Evolutionary conservation across 179 eudicot genomes (phyloP).

Genomic region (Dionaea muscipula): DNA sequence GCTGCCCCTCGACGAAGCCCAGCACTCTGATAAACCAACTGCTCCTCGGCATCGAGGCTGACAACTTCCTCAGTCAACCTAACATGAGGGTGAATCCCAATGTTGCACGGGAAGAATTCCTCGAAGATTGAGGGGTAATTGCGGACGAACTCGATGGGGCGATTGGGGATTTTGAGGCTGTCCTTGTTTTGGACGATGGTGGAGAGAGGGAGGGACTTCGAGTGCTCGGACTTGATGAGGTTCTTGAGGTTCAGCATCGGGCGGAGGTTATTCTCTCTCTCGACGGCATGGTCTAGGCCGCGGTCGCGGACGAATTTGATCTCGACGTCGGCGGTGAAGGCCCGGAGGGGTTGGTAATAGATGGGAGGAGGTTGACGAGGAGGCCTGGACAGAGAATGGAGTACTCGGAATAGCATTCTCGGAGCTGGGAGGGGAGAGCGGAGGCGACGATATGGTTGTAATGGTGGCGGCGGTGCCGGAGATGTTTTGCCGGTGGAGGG

Average conservation of each 20-base stretch:
- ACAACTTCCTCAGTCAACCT: slow-evolving; percentile 40
- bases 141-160: slow-evolving; percentile 69
- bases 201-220: slow-evolving; percentile 51
- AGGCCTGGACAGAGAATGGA: not conserved
- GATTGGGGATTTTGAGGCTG: slow-evolving; percentile 34
- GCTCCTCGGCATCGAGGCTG: slow-evolving; percentile 44
- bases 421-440: not conserved
- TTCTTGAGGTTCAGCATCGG: slow-evolving; percentile 42
- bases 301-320: slow-evolving; percentile 61
- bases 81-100: slow-evolving; percentile 52
- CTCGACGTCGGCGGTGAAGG: slow-evolving; percentile 37
- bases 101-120: slow-evolving; percentile 38
- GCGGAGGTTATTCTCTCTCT: slow-evolving; percentile 49
- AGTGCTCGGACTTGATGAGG: slow-evolving; percentile 47
- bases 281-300: slow-evolving; percentile 54
- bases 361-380: slow-evolving; percentile 12
- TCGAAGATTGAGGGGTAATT: slow-evolving; percentile 50
- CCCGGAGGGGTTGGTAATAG: slow-evolving; percentile 26
- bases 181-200: slow-evolving; percentile 32
- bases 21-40: slow-evolving; percentile 35
- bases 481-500: too few relatives aligned
- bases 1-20: slow-evolving; percentile 34
- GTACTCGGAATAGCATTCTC: not conserved
- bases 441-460: too few relatives aligned
- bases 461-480: too few relatives aligned